A percentile compares a stretch with the other conserved stretches of the same genome.
Evolutionary conservation across 1,284 basidiomycete species (phyloP).

Genomic region (Leccinum subatratum): DNA sequence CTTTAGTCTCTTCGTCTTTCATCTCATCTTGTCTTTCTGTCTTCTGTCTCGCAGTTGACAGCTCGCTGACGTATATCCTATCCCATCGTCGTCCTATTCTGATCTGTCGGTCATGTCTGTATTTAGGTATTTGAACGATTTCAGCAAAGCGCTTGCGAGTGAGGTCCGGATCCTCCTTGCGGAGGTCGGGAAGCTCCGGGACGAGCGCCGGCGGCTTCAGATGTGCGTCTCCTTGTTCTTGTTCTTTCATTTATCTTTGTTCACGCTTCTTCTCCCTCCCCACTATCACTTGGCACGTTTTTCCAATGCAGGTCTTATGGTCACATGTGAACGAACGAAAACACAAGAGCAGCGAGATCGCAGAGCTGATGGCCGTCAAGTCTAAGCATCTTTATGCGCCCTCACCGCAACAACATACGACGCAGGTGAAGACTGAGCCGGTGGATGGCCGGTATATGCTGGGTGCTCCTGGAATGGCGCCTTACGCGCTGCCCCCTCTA

Average conservation of each 20-base stretch:
- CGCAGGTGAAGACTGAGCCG: constrained; percentile 64
- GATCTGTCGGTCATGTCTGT: constrained; percentile 1
- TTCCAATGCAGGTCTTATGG: background rate
- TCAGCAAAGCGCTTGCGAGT: constrained; percentile 58
- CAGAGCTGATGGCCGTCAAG: constrained; percentile 70
- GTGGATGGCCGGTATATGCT: constrained; percentile 62
- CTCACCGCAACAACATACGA: constrained; percentile 31
- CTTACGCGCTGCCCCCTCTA: constrained; percentile 57
- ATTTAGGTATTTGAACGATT: constrained; percentile 63
- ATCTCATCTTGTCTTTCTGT: background rate
- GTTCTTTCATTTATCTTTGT: background rate
- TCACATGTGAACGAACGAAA: background rate
- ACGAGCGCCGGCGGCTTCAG: constrained; percentile 65
- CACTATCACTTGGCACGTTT: background rate
- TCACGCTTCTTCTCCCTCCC: constrained; percentile 2
- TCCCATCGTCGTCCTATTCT: background rate
- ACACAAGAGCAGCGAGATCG: constrained; percentile 54
- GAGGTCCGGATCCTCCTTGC: constrained; percentile 58
- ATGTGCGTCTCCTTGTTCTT: constrained; percentile 45
- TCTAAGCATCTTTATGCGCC: constrained; percentile 59
- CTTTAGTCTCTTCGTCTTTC: background rate
- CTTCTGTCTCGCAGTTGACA: background rate
- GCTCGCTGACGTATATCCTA: constrained; percentile 12
- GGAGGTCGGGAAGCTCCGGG: constrained; percentile 71
- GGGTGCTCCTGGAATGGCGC: constrained; percentile 36